Conservation (phyloP, 2,329 filamentous ascomycete species). For the Penicillium brevicompactum region DNA sequence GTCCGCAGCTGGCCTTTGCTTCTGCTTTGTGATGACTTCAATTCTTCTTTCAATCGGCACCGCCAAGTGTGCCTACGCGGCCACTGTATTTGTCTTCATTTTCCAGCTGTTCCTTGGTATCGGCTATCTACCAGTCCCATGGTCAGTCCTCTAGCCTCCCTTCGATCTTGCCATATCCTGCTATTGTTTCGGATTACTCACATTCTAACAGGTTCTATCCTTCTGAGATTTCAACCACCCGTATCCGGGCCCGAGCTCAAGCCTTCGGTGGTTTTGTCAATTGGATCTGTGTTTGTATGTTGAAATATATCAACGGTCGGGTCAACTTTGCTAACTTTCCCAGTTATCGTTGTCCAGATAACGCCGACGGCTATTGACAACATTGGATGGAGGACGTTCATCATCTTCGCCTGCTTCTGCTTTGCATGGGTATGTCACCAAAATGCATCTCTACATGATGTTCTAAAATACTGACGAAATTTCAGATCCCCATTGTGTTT, state of each 20-base stretch:
- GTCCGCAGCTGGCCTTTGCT: conserved; percentile 44
- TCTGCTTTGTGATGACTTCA: conserved; percentile 47
- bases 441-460: neutral
- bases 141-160: conserved; percentile 21
- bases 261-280: conserved; percentile 43
- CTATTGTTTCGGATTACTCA: neutral
- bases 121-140: conserved; percentile 48
- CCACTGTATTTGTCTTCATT: conserved; percentile 49
- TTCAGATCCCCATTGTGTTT: conserved; percentile 57
- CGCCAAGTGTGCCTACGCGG: conserved; percentile 40
- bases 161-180: too few species aligned
- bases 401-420: conserved; percentile 31
- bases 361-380: conserved; percentile 29
- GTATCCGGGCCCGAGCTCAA: conserved; percentile 43
- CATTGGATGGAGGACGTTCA: conserved; percentile 34
- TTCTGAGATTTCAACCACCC: conserved; percentile 44
- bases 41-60: conserved; percentile 41
- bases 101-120: conserved; percentile 50
- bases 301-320: conserved; percentile 20
- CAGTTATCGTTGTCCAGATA: conserved; percentile 11
- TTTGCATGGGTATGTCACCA: conserved; percentile 21
- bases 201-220: conserved; percentile 37
- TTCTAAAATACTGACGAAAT: conserved; percentile 13
- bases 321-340: conserved; percentile 15
- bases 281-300: conserved; percentile 40